Evolutionary conservation across 1,139 yeast genomes (phyloP), one percentile per base, ranked within the genome.

Genomic region (Pichia sp.): DNA sequence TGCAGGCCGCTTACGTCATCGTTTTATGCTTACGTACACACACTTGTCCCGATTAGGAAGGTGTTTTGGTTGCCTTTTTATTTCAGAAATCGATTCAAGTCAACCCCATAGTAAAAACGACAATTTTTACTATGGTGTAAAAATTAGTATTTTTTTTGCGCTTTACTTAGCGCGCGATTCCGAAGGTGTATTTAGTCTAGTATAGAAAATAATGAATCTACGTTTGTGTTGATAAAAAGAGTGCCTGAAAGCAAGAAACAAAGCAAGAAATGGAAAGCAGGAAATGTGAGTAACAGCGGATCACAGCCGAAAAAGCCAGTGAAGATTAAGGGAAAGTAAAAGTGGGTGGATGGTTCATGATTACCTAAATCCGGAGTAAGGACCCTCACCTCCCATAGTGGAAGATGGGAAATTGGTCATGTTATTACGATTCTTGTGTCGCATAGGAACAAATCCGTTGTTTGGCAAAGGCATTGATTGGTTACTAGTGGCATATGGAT

Each of bases 281-380:
- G 30, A 27, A 27, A 27, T 8, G 17, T 15, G 17, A 27, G 17
- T 10, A 27, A 12, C n/a, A n/a, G n/a, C n/a, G n/a, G n/a, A n/a
- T n/a, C n/a, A n/a, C n/a, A n/a, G n/a, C n/a, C n/a, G n/a, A n/a
- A n/a, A n/a, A n/a, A n/a, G n/a, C n/a, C n/a, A n/a, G n/a, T n/a
- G n/a, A n/a, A n/a, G n/a, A n/a, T n/a, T n/a, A n/a, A n/a, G 24
- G 11, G 14, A 3, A 25, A 25, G 14, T 10, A 12, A 25, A 25
- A 25, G 14, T 12, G 27, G 9, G 9, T 10, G 27, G 14, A 25
- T 12, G n/a, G 14, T n/a, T n/a, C n/a, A n/a, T n/a, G n/a, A n/a
- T n/a, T 33, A 29, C 29, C 31, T 48, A 20, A 49, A 38, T 31
- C 52, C 40, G 19, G 54, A 54, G 37, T 53, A 54, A 8, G 56